These are phyloP conservation scores for Eurotiales sp. DNA, from an alignment of 2,329 filamentous ascomycete species.

Conservation along the genomic window DNA sequence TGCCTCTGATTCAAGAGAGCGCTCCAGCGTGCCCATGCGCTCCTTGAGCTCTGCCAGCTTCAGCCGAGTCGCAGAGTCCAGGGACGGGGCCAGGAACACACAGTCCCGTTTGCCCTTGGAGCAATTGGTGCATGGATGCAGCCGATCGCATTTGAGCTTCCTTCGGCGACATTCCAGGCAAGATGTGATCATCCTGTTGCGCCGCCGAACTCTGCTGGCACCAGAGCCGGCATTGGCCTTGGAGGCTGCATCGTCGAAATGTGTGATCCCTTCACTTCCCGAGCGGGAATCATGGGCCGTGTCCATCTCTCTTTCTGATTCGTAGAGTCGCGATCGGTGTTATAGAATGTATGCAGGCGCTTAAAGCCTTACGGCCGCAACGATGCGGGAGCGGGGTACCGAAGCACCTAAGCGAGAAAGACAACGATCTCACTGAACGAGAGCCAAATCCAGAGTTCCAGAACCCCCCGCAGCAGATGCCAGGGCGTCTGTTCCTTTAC, in stretches of 20 bases:
- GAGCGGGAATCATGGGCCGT: not conserved
- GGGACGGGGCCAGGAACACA: slow-evolving; percentile 62
- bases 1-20: slow-evolving; percentile 65
- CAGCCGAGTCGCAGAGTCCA: slow-evolving; percentile 67
- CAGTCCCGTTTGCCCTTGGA: slow-evolving; percentile 51
- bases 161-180: slow-evolving; percentile 68
- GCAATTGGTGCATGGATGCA: slow-evolving; percentile 63
- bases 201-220: slow-evolving; percentile 43
- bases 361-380: slow-evolving; percentile 8
- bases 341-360: not conserved
- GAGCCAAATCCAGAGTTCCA: not conserved
- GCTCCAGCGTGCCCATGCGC: slow-evolving; percentile 68
- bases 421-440: not conserved
- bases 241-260: not conserved
- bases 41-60: slow-evolving; percentile 75
- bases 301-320: not conserved
- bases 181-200: slow-evolving; percentile 67
- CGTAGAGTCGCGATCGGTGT: too few species aligned
- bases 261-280: not conserved
- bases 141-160: slow-evolving; percentile 73
- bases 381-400: slow-evolving; percentile 9
- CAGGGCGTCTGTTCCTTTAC: too few species aligned
- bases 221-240: not conserved
- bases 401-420: not conserved
- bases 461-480: not conserved